Evolutionary conservation across 441 rosid genomes (phyloP).

Genomic region (Populus hybrid): DNA sequence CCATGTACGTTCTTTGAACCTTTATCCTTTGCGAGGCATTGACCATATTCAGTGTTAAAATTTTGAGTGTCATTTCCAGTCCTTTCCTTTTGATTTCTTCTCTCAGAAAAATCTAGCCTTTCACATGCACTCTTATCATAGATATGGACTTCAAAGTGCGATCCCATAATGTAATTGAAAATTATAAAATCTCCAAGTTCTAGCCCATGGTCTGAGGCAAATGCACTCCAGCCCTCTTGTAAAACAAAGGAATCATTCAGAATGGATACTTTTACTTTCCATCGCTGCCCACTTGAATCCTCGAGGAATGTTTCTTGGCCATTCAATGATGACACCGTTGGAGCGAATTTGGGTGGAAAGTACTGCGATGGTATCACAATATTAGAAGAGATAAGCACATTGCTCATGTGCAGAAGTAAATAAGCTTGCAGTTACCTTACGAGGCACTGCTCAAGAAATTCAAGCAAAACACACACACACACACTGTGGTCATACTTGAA

Average conservation of each 20-base stretch:
- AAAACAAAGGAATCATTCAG: conserved; percentile 27
- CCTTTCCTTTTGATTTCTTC: background rate
- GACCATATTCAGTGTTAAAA: background rate
- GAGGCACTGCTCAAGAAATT: background rate
- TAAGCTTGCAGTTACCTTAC: no score
- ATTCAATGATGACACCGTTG: conserved; percentile 19
- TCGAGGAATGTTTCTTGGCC: conserved; percentile 28
- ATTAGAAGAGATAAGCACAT: background rate
- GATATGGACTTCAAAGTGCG: conserved; percentile 26
- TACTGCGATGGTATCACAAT: conserved; percentile 23
- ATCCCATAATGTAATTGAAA: conserved; percentile 28
- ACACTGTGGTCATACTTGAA: background rate
- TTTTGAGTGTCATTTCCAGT: background rate
- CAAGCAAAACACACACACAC: background rate
- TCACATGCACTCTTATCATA: conserved; percentile 13
- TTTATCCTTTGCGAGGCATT: background rate
- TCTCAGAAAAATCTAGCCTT: conserved; percentile 9
- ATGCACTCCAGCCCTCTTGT: conserved; percentile 36
- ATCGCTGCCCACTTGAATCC: conserved; percentile 27
- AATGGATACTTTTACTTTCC: conserved; percentile 30
- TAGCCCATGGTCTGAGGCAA: conserved; percentile 31
- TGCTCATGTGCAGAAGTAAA: background rate
- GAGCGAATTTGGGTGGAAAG: conserved; percentile 38
- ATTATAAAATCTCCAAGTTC: conserved; percentile 35
- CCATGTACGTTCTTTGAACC: background rate